Percentiles rank a stretch among this genome's conserved stretches.
phyloP scores from a whole-genome alignment of 1,284 basidiomycete species.

The Tylopilus orsonianus region DNA sequence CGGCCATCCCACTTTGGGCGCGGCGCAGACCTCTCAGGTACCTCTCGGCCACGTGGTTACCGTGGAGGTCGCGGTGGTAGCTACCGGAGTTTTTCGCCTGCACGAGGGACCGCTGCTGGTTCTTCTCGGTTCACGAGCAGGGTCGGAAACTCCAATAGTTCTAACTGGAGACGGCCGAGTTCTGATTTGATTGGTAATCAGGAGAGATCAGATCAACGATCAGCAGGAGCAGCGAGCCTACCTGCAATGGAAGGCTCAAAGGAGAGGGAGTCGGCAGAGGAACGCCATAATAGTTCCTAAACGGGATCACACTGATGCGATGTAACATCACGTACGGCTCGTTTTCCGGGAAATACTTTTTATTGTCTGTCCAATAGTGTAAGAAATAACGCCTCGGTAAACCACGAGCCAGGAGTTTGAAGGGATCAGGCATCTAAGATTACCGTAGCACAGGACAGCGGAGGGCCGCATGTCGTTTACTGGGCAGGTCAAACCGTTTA shows the following conservation, averaged over 20 bases:
- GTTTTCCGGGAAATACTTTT: constrained; percentile 13
- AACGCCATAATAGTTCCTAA: constrained; percentile 28
- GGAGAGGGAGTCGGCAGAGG: constrained; percentile 21
- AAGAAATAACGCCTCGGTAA: constrained; percentile 28
- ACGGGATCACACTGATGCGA: constrained; percentile 18
- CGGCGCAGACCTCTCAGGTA: constrained; percentile 11
- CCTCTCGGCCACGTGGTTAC: constrained; percentile 26
- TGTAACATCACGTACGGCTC: constrained; percentile 24
- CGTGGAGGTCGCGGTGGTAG: constrained; percentile 12
- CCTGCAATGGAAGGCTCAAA: constrained; percentile 31
- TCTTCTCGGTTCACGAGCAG: constrained; percentile 20
- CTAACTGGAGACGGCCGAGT: constrained; percentile 22
- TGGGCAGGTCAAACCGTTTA: constrained; percentile 14
- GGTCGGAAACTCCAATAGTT: constrained; percentile 11
- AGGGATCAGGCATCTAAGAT: constrained; percentile 28
- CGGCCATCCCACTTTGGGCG: constrained; percentile 16
- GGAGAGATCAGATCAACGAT: constrained; percentile 18
- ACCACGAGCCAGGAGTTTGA: constrained; percentile 30
- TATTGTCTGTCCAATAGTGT: constrained; percentile 25
- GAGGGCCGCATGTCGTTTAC: constrained; percentile 14
- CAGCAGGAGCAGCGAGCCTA: constrained; percentile 9
- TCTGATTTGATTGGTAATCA: constrained; percentile 12
- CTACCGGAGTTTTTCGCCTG: constrained; percentile 13
- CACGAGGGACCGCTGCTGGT: constrained; percentile 13
- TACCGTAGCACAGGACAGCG: constrained; percentile 11